Evolutionary conservation across 2,329 filamentous ascomycete species (phyloP).

Genomic region (Waltergamsia citrina): DNA sequence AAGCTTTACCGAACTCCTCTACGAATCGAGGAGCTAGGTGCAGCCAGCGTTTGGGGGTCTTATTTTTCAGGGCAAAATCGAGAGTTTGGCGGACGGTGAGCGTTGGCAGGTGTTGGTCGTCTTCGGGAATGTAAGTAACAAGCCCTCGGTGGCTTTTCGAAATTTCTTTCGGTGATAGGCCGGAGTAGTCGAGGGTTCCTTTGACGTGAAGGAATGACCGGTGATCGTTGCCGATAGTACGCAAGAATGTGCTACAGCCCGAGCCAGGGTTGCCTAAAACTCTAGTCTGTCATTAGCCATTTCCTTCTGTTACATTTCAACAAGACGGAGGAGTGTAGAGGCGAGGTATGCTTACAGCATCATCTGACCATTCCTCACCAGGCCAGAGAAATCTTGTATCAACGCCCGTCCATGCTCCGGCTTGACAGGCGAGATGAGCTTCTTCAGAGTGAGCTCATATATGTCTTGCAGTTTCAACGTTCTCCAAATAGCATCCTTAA

Average conservation of each 20-base stretch:
- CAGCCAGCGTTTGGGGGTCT: constrained; percentile 41
- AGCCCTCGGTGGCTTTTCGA: constrained; percentile 47
- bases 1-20: no score
- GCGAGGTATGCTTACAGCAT: no score
- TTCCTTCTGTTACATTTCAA: no score
- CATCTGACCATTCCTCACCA: no score
- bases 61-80: constrained; percentile 56
- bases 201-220: constrained; percentile 46
- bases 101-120: constrained; percentile 55
- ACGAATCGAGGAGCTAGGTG: constrained; percentile 38
- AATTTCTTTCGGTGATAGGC: constrained; percentile 34
- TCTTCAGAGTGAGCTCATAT: no score
- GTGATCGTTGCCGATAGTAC: constrained; percentile 56
- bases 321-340: no score
- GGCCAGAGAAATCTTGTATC: no score
- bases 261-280: constrained; percentile 60
- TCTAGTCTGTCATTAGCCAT: no score
- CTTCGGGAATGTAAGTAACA: constrained; percentile 64
- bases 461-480: no score
- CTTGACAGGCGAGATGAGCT: no score
- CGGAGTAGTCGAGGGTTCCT: constrained; percentile 51
- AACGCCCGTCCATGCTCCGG: no score
- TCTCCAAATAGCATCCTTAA: no score
- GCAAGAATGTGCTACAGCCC: constrained; percentile 64
- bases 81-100: constrained; percentile 64